Percentiles rank a stretch among this genome's conserved stretches.
Evolutionary conservation across 495 filamentous ascomycete species (phyloP).

Genomic region (Neurospora cerealis): DNA sequence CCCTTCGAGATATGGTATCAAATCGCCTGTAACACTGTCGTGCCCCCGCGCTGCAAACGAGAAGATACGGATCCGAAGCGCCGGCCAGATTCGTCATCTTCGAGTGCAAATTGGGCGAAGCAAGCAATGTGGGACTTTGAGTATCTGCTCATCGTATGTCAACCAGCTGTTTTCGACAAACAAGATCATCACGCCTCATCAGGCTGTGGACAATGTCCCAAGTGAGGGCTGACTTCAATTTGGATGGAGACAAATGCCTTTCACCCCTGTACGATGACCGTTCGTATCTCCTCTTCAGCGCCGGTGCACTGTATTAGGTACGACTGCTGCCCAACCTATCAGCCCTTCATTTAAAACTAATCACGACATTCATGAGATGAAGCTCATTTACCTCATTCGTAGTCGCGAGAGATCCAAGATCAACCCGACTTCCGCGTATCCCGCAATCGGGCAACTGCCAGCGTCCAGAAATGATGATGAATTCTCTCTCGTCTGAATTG

Average conservation of each 20-base stretch:
- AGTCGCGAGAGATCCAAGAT: not conserved
- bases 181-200: not conserved
- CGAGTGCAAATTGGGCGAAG: not conserved
- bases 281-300: not conserved
- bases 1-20: not conserved
- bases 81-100: not conserved
- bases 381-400: not conserved
- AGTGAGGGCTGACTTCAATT: not conserved
- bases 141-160: not conserved
- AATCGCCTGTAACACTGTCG: not conserved
- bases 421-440: not conserved
- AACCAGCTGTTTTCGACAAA: not conserved
- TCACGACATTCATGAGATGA: not conserved
- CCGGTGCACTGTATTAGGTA: not conserved
- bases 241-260: not conserved
- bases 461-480: not conserved
- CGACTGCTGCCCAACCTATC: not conserved
- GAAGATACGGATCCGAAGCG: not conserved
- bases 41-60: not conserved
- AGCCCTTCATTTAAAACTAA: not conserved
- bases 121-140: not conserved
- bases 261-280: not conserved
- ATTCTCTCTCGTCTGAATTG: not conserved
- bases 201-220: not conserved
- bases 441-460: not conserved